A percentile compares a stretch with the other conserved stretches of the same genome.
phyloP scores from a whole-genome alignment of 176 grass and related monocot species.

The Bothriochloa decipiens region DNA sequence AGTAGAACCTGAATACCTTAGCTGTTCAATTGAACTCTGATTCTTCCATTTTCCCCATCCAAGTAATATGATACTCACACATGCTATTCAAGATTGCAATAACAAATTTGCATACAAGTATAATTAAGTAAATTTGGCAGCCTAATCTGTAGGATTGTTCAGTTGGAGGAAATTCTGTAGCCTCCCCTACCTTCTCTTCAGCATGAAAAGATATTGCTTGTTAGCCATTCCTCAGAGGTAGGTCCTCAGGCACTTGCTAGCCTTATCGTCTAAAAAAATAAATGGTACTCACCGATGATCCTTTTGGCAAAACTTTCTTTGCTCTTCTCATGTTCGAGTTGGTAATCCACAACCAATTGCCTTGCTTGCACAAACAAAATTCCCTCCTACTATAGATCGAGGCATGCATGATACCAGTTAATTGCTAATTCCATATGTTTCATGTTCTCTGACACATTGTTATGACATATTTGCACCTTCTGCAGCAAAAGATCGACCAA shows the following conservation, averaged over 20 bases:
- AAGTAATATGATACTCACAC: not conserved
- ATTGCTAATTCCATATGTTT: constrained; percentile 12
- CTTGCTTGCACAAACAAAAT: constrained; percentile 7
- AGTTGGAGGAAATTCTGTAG: not conserved
- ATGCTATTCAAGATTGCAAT: not conserved
- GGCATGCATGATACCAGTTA: constrained; percentile 14
- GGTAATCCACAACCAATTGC: not conserved
- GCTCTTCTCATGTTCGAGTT: not conserved
- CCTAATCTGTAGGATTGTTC: not conserved
- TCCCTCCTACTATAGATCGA: not conserved
- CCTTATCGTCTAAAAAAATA: not conserved
- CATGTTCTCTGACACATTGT: not conserved
- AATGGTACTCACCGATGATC: not conserved
- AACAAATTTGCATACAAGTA: not conserved
- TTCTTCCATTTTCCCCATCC: not conserved
- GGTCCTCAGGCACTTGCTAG: not conserved
- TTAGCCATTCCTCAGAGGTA: not conserved
- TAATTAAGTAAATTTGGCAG: not conserved
- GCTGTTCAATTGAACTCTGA: not conserved
- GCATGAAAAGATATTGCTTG: not conserved
- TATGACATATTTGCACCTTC: constrained; percentile 28
- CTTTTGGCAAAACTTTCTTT: not conserved
- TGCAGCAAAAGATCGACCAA: constrained; percentile 56
- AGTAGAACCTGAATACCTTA: not conserved
- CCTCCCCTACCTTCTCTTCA: not conserved